Base-by-base conservation (phyloP, 148 eudicot genomes). In the Chenopodium quinoa region DNA sequence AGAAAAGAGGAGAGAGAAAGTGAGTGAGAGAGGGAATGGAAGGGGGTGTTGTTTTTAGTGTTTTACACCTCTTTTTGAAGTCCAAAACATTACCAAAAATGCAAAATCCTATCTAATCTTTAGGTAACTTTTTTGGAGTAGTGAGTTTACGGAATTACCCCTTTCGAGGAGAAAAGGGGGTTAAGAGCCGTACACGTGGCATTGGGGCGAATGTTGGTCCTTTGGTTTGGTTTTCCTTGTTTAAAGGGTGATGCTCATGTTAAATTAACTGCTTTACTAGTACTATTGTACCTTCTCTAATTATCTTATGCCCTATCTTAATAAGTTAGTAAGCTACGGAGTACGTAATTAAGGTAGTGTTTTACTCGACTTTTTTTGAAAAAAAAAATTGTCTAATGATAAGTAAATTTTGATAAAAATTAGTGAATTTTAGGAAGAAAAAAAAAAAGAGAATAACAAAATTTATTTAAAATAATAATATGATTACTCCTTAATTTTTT, bases 151-250 rank as follows among this genome's bases (percentile, higher is more conserved):
- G 56, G 56, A 46, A 14, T 3, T 83, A 34, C 17, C 70, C 70
- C 32, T 40, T 1, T 1, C 6, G n/a, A 2, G 7, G 62, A 12
- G 62, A 56, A 52, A 6, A 4, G 23, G 14, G 44, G 7, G 66
- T 44, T 78, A 23, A 2, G 37, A 46, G 77, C 48, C 82, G 82
- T 82, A 78, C 82, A 79, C 87, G 84, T 78, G 84, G 84, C 73
- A 1, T 9, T 2, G 11, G 13, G 69, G 14, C 32, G 69, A 64
- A 82, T 84, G 81, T 73, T 77, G 62, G 78, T 77, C 80, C 54
- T 76, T 70, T 71, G 50, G 52, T 22, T 69, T 74, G 44, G 44
- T 40, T 40, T 74, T 17, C 63, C 7, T 47, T 40, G 52, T 69
- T 37, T 13, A 17, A 69, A 40, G 14, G 66, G 66, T 20, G 25